Evolutionary conservation across 1,139 yeast species (phyloP), one percentile per base, ranked within the genome.

Genomic region (Blastobotrys elegans): DNA sequence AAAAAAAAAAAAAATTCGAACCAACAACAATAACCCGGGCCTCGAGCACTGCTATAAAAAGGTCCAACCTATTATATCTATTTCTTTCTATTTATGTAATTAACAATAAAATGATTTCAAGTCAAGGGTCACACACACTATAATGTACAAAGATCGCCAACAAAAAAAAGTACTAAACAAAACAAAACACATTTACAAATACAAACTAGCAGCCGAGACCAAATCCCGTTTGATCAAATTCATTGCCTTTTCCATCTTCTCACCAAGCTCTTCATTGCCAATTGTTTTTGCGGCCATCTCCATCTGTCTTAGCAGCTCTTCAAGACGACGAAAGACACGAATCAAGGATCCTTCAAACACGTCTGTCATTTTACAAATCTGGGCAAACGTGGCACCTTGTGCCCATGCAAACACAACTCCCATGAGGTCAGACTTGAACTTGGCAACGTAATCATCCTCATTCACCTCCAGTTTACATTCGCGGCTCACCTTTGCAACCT

Each of bases 391-490:
- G 3, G 96, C 96, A 26, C 97, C 97, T 63, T 84, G 84, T 64
- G 97, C 87, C 99, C 99, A 94, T 40, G 94, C 88, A 67, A 71
- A 88, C 0, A 94, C 96, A 44, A 92, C 97, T 64, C 89, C 97
- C 97, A 94, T 90, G 55, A 94, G 74, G 63, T 92, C 96, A 21
- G 89, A 83, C 65, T 95, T 80, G 72, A 92, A 94, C 27, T 84
- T 77, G 63, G 89, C 96, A 38, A 92, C 83, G 62, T 92, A 94
- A 53, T 90, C 97, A 60, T 88, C 88, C 63, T 89, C 97, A 5
- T 82, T 82, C 42, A 92, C 72, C 55, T 90, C 96, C 46, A 94
- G 75, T 67, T 92, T 90, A 64, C 94, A 84, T 63, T 92, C 97
- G 58, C 80, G 82, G 55, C 86, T 84, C 8, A 89, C 80, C 61